phyloP scores from a whole-genome alignment of 1,284 basidiomycete genomes.

The Psilocybe mexicana region DNA sequence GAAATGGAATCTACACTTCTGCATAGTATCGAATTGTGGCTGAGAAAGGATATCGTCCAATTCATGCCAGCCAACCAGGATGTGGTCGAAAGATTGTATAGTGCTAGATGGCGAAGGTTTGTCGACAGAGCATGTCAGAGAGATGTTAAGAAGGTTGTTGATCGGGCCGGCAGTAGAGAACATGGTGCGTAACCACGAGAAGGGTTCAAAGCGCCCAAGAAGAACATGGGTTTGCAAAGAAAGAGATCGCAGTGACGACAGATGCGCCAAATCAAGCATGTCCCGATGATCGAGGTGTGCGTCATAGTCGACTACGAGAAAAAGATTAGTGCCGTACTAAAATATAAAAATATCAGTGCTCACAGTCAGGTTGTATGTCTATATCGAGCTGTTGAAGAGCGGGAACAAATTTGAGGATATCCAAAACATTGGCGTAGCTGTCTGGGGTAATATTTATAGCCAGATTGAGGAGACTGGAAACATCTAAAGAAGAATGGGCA shows the following conservation, averaged over 20 bases:
- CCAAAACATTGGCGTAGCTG: constrained; percentile 18
- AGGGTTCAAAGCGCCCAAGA: constrained; percentile 22
- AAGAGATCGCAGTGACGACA: constrained; percentile 18
- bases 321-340: background rate
- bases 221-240: constrained; percentile 21
- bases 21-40: constrained; percentile 19
- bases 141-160: constrained; percentile 23
- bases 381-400: constrained; percentile 24
- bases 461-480: constrained; percentile 19
- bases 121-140: constrained; percentile 23
- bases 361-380: constrained; percentile 25
- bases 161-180: constrained; percentile 19
- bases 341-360: constrained; percentile 5
- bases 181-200: constrained; percentile 24
- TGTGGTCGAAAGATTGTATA: constrained; percentile 17
- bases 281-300: constrained; percentile 16
- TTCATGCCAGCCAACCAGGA: constrained; percentile 22
- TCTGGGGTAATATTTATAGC: constrained; percentile 20
- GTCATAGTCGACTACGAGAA: constrained; percentile 22
- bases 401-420: constrained; percentile 17
- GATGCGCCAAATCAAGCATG: constrained; percentile 18
- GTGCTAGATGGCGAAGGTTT: constrained; percentile 26
- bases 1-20: constrained; percentile 26
- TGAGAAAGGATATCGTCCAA: constrained; percentile 25
- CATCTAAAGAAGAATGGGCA: constrained; percentile 20